Base-by-base conservation (phyloP, 805 yeast species). In the Candida krabiensis region DNA sequence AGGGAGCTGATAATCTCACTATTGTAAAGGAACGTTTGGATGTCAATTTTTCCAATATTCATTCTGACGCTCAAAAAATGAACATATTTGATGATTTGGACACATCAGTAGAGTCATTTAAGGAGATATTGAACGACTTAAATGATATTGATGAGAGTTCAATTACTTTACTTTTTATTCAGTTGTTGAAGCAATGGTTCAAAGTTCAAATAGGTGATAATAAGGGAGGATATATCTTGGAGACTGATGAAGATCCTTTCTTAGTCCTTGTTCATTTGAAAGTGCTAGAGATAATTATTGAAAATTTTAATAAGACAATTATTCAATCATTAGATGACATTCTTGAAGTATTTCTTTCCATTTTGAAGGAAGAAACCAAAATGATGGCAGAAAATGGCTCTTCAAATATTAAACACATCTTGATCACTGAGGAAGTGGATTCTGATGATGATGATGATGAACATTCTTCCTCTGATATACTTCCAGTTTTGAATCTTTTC, bases 151-250 rank as follows among this genome's bases (percentile, higher is more conserved):
- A 75, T 39, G 77, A 77, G 29, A 64, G 61, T 1, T 57, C 70
- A 9, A 58, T 76, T 2, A 75, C 65, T 40, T 62, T 51, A 22
- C 59, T 71, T 2, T 84, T 88, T 48, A 58, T 79, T 3, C 45
- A 43, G 0, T 60, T 80, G 1, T 62, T 91, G 44, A 70, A 71
- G 40, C 66, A 80, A 47, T 86, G 95, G 90, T 67, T 85, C 26
- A 52, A 34, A 16, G 37, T 43, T 5, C 52, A 46, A 25, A 37
- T 37, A 5, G 15, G n/a, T n/a, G 23, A 33, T 12, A 27, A 38
- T 9, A 35, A 49, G n/a, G 38, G 40, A 9, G 38, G 40, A 9
- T 33, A 27, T 1, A 12, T 46, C 8, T 50, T 51, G 1, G 48
- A 50, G 16, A 60, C 52, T 4, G 66, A 63, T 2, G 64, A 66